These are phyloP conservation scores for Solanum peruvianum DNA, from an alignment of 257 asterid species.

Conservation along the genomic window DNA sequence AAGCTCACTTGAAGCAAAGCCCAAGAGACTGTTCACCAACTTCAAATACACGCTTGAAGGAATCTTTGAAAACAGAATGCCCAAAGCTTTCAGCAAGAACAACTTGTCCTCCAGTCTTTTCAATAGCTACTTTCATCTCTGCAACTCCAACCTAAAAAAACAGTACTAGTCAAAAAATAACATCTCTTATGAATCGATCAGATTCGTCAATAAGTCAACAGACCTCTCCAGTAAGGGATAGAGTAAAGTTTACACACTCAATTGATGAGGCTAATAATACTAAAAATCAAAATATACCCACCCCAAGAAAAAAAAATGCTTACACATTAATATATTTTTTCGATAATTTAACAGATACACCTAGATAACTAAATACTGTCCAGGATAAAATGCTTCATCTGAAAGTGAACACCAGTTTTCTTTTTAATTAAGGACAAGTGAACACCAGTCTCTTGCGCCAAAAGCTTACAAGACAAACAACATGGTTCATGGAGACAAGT, in stretches of 20 bases:
- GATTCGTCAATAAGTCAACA: not conserved
- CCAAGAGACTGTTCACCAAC: slow-evolving; percentile 91
- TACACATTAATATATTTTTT: not conserved
- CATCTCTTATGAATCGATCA: not conserved
- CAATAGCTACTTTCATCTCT: slow-evolving; percentile 97
- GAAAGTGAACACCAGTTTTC: not conserved
- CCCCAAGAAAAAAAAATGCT: not conserved
- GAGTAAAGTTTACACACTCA: not conserved
- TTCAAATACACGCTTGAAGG: slow-evolving; percentile 76
- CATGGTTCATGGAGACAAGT: not conserved
- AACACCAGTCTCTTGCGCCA: not conserved
- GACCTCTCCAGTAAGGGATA: not conserved
- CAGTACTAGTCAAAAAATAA: not conserved
- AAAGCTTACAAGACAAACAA: not conserved
- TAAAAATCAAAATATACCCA: not conserved
- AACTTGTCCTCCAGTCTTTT: slow-evolving; percentile 91
- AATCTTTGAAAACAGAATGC: slow-evolving; percentile 93
- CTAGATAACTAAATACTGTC: not conserved
- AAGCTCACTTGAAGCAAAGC: slow-evolving; percentile 83
- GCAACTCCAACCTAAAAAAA: slow-evolving; percentile 86
- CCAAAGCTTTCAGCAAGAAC: slow-evolving; percentile 97
- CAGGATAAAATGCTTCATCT: not conserved
- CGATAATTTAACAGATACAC: not conserved
- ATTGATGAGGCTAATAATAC: not conserved
- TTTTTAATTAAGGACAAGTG: not conserved